These are phyloP conservation scores for Streptanthus diversifolius DNA, from an alignment of 345 rosid species.

Conservation along the genomic window DNA sequence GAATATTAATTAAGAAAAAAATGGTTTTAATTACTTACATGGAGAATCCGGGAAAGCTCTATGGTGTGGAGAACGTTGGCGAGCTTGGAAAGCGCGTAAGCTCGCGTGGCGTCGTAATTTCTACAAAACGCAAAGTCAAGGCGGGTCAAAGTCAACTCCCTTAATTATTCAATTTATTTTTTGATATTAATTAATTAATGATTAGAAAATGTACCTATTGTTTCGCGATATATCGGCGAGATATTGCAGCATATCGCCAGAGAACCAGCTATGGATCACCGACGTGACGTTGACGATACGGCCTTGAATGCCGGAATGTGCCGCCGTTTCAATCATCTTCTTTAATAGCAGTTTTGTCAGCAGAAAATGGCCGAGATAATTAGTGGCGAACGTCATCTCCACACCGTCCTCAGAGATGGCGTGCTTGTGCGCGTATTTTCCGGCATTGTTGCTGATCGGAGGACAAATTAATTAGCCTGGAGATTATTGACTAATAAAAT, in stretches of 20 bases:
- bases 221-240: conserved; percentile 63
- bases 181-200: not conserved
- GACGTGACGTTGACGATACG: conserved; percentile 89
- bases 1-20: not conserved
- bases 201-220: conserved; percentile 43
- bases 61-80: conserved; percentile 84
- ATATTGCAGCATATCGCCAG: conserved; percentile 66
- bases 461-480: not conserved
- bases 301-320: conserved; percentile 57
- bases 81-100: conserved; percentile 94
- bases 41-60: conserved; percentile 66
- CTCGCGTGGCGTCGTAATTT: conserved; percentile 77
- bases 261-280: conserved; percentile 72
- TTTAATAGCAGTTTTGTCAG: conserved; percentile 62
- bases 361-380: conserved; percentile 85
- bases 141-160: too few relatives aligned
- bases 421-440: conserved; percentile 74
- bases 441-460: conserved; percentile 71
- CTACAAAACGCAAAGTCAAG: conserved; percentile 38
- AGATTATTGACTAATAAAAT: not conserved
- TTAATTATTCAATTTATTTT: too few relatives aligned
- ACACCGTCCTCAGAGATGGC: conserved; percentile 84
- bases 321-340: conserved; percentile 72
- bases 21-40: conserved; percentile 6
- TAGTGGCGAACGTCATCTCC: conserved; percentile 97